Base-by-base conservation (phyloP, 2,329 filamentous ascomycete genomes). In the Escovopsis sp. region DNA sequence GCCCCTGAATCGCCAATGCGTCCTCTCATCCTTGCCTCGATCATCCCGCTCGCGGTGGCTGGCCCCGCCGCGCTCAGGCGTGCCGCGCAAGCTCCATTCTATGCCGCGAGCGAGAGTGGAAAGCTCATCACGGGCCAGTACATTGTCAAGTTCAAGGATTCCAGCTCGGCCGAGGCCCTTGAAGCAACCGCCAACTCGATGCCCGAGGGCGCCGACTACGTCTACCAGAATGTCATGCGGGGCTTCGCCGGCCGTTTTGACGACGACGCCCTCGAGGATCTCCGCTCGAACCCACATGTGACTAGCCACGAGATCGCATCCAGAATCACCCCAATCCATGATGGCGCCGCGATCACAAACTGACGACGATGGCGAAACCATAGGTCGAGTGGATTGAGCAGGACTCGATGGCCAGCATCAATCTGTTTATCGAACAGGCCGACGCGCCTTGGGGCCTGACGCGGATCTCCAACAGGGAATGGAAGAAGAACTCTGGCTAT, bases 301-400 rank as follows among this genome's bases (percentile, higher is more conserved):
- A 43, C 4, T n/a, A n/a, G n/a, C n/a, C n/a, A n/a, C n/a, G n/a
- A n/a, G n/a, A n/a, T n/a, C n/a, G n/a, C n/a, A n/a, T n/a, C n/a
- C n/a, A n/a, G n/a, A n/a, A n/a, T n/a, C n/a, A n/a, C n/a, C n/a
- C n/a, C n/a, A n/a, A n/a, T n/a, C n/a, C n/a, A n/a, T n/a, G n/a
- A n/a, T n/a, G n/a, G n/a, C n/a, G n/a, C n/a, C n/a, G n/a, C n/a
- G n/a, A n/a, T n/a, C n/a, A n/a, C n/a, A n/a, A n/a, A n/a, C n/a
- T n/a, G n/a, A n/a, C n/a, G n/a, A n/a, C n/a, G n/a, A n/a, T n/a
- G n/a, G n/a, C n/a, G n/a, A n/a, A 17, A 33, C 3, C 2, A 21
- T 23, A 48, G 44, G 53, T 60, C 30, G 50, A 52, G 3, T 59
- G 54, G 40, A 45, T 61, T 19, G 56, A 61, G 45, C 52, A 53